Evolutionary conservation across 2,329 filamentous ascomycete species (phyloP), one percentile per base, ranked within the genome.

Genomic region (Epicoccum nigrum): DNA sequence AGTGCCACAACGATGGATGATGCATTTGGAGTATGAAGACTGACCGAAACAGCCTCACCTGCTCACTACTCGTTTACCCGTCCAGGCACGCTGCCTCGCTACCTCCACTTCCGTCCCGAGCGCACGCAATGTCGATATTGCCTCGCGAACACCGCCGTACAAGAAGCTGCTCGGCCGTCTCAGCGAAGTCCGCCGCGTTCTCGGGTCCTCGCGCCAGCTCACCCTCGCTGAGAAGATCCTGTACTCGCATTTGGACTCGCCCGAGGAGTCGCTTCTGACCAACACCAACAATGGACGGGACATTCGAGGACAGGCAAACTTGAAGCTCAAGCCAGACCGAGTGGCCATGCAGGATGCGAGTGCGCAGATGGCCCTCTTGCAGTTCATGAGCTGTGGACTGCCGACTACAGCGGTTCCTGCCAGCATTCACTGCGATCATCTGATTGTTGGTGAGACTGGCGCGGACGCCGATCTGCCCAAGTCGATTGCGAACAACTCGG

Each of bases 321-420:
- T 99, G 76, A 96, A 96, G 80, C 88, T 99, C 74, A 96, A 96
- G 76, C 94, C 94, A 17, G 94, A 99, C 74, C 86, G 94, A 45
- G 94, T 97, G 63, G 95, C 95, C 59, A 99, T 99, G 94, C 94
- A 99, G 77, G 94, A 99, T 79, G 94, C 94, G 12, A 96, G 91
- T 23, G 94, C 94, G 5, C 94, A 99, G 79, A 99, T 99, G 94
- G 94, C 94, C 1, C 80, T 99, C 59, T 79, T 99, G 64, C 94
- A 99, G 77, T 99, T 99, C 82, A 99, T 99, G 93, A 90, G 90
- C 21, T 99, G 94, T 75, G 90, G 91, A 47, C 82, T 99, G 45
- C 89, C 88, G 21, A 86, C 86, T 53, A 96, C 94, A 2, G 92
- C 92, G 8, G 93, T 99, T 41, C 94, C 94, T 9, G 93, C 94